Evolutionary conservation across 805 yeast genomes (phyloP).

Genomic region (Yarrowia osloensis): DNA sequence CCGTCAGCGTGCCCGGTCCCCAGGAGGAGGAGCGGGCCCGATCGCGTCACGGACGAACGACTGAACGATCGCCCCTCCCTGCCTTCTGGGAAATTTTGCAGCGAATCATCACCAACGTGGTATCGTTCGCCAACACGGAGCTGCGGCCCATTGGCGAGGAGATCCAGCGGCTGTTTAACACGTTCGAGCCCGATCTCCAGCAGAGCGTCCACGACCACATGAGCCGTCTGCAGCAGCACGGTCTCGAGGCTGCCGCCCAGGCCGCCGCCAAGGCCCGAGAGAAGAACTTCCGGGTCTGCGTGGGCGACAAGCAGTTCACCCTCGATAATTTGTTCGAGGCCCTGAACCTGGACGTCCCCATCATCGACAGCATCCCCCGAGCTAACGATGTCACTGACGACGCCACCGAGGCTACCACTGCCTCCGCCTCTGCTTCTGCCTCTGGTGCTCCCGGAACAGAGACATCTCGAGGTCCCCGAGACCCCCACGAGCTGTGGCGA

Average conservation of each 20-base stretch:
- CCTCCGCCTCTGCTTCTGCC: neutral
- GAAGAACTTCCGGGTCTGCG: slow-evolving; percentile 6
- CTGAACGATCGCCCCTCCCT: neutral
- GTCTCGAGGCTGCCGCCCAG: slow-evolving; percentile 7
- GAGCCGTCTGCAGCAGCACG: neutral
- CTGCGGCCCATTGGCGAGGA: slow-evolving; percentile 24
- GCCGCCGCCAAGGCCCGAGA: slow-evolving; percentile 21
- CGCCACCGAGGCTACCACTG: neutral
- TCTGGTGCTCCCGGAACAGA: neutral
- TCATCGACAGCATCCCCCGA: neutral
- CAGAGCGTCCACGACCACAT: slow-evolving; percentile 6
- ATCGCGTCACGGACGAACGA: neutral
- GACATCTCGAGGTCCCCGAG: neutral
- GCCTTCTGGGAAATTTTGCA: slow-evolving; percentile 20
- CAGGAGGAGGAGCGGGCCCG: slow-evolving; percentile 3
- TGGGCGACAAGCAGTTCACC: slow-evolving; percentile 23
- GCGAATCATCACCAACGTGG: slow-evolving; percentile 22
- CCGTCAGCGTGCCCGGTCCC: slow-evolving; percentile 15
- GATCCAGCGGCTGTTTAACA: slow-evolving; percentile 24
- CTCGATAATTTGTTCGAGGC: slow-evolving; percentile 25
- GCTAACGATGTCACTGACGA: neutral
- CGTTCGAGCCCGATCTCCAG: slow-evolving; percentile 22
- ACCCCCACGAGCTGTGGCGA: neutral
- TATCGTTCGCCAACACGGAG: slow-evolving; percentile 17
- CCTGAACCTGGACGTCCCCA: neutral